Conservation (phyloP, 768 basidiomycete genomes). For the Rhizopogon vinicolor region DNA sequence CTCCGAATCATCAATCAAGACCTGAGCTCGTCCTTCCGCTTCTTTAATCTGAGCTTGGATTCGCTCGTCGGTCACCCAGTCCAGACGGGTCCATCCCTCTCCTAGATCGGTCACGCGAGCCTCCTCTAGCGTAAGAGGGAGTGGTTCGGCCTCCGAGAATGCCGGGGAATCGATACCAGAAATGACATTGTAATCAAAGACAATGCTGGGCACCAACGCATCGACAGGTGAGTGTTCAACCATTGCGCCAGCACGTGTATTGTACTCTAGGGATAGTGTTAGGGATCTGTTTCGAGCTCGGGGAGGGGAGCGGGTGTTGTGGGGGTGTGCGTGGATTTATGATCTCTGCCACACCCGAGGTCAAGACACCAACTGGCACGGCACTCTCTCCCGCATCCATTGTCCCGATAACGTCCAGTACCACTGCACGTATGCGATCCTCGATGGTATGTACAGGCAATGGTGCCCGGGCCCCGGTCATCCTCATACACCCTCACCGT, state of each 20-base stretch:
- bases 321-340: constrained; percentile 69
- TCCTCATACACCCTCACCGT: constrained; percentile 61
- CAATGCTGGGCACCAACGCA: constrained; percentile 84
- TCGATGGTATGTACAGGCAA: constrained; percentile 41
- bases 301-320: constrained; percentile 61
- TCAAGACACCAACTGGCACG: constrained; percentile 65
- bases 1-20: constrained; percentile 75
- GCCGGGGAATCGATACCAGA: constrained; percentile 53
- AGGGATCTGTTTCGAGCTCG: constrained; percentile 72
- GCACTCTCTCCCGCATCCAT: constrained; percentile 50
- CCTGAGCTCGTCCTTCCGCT: constrained; percentile 53
- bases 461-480: constrained; percentile 22
- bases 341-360: constrained; percentile 49
- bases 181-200: constrained; percentile 76
- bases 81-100: constrained; percentile 53
- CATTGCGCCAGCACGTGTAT: constrained; percentile 77
- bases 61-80: constrained; percentile 69
- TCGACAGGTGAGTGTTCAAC: constrained; percentile 93
- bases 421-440: constrained; percentile 37
- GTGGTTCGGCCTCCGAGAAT: constrained; percentile 25
- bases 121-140: not conserved
- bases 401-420: constrained; percentile 54
- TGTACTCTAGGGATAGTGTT: constrained; percentile 79
- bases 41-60: constrained; percentile 51
- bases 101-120: constrained; percentile 2